Percentiles rank a stretch among this genome's conserved stretches.
These are phyloP conservation scores for Beta macrorhiza DNA, from an alignment of 179 eudicot species.

Conservation along the genomic window DNA sequence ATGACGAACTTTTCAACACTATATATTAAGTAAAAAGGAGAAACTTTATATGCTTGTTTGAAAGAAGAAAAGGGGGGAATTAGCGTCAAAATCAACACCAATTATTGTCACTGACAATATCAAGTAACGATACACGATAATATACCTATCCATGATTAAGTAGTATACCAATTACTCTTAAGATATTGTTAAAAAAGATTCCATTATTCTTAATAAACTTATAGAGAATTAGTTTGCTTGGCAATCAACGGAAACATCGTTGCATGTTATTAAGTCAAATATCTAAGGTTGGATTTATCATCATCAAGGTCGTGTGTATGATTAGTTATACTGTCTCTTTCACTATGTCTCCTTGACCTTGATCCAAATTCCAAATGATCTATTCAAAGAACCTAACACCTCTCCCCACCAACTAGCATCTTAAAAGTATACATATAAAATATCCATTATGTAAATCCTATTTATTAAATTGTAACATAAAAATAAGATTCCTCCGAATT, in stretches of 20 bases:
- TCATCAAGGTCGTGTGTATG: background rate
- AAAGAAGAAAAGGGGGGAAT: too few species aligned
- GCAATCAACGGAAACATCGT: background rate
- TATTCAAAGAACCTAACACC: conserved; percentile 26
- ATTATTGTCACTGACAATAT: too few species aligned
- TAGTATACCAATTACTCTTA: background rate
- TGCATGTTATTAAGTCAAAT: background rate
- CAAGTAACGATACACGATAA: too few species aligned
- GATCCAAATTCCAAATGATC: background rate
- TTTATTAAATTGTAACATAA: background rate
- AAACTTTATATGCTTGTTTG: too few species aligned
- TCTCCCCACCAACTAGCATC: conserved; percentile 25
- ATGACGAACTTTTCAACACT: too few species aligned
- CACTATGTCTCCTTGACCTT: conserved; percentile 15
- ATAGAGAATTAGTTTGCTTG: background rate
- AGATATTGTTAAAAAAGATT: background rate
- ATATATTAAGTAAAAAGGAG: too few species aligned
- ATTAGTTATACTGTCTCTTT: conserved; percentile 28
- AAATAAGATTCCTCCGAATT: background rate
- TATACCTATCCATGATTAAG: too few species aligned
- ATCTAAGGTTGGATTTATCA: background rate
- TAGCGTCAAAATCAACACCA: too few species aligned
- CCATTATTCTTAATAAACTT: background rate
- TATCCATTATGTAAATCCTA: background rate
- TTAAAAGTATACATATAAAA: background rate